A percentile compares a stretch with the other conserved stretches of the same genome.
Conservation (phyloP, 805 yeast genomes). For the Lachancea mirantina region DNA sequence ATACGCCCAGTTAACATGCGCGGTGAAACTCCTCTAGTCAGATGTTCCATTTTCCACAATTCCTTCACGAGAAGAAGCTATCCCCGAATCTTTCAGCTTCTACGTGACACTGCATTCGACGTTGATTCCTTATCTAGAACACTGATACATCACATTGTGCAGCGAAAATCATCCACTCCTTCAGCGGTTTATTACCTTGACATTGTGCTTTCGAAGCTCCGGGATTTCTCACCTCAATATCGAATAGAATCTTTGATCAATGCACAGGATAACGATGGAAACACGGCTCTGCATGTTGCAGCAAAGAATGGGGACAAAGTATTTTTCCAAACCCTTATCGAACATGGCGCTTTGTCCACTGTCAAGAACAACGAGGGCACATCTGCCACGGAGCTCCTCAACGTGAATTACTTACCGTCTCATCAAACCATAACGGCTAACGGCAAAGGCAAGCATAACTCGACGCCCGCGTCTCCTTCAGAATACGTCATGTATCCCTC, state of each 20-base stretch:
- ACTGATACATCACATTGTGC: constrained; percentile 75
- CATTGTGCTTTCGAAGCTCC: constrained; percentile 62
- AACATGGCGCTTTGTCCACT: constrained; percentile 34
- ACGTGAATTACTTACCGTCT: constrained; percentile 31
- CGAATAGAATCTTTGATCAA: constrained; percentile 49
- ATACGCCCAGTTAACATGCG: constrained; percentile 50
- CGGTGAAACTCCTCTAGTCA: constrained; percentile 84
- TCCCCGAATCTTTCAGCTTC: constrained; percentile 65
- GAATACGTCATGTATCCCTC: constrained; percentile 28
- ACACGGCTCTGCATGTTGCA: constrained; percentile 83
- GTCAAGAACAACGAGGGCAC: constrained; percentile 38
- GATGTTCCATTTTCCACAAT: constrained; percentile 81
- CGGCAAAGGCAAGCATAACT: constrained; percentile 5
- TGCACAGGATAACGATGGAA: constrained; percentile 71
- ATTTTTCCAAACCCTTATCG: constrained; percentile 23
- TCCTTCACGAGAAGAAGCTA: constrained; percentile 76
- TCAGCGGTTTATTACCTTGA: constrained; percentile 81
- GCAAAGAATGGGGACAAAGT: constrained; percentile 64
- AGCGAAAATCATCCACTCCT: constrained; percentile 64
- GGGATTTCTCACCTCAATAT: constrained; percentile 56
- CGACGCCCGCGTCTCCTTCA: constrained; percentile 10
- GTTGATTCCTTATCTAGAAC: constrained; percentile 70
- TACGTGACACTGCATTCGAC: constrained; percentile 71
- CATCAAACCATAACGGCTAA: constrained; percentile 2
- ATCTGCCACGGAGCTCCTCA: constrained; percentile 27